Base-by-base conservation (phyloP, 352 stramenopile genomes). In the Halophytophthora polymorphica region DNA sequence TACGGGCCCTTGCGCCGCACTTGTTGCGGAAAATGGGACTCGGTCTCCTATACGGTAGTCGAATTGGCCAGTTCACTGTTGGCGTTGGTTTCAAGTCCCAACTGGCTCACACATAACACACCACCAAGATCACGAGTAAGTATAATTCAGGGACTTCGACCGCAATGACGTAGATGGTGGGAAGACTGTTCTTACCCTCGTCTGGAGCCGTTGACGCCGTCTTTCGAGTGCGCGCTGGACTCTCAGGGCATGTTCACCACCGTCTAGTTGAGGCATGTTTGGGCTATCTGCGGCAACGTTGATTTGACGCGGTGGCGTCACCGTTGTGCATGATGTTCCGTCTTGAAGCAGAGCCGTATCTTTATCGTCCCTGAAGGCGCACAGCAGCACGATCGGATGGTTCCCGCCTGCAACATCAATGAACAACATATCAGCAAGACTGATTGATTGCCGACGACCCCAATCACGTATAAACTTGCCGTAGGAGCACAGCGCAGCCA, bases 401-500 rank as follows among this genome's bases (percentile, higher is more conserved):
- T 72, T 78, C 6, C 61, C 62, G n/a, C 73, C 71, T 83, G 21
- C 21, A 63, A 8, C 18, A 48, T 35, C 7, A 52, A 44, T 28
- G 48, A 28, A 29, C 6, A 23, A 12, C 52, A 2, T 14, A 21
- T 5, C 23, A 18, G 22, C 8, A 25, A 15, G 7, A 36, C 5
- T 4, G 3, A 21, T 15, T 19, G 25, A 29, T 45, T 22, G 7
- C n/a, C 14, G 8, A 15, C 6, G 3, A 45, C 4, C 31, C 12
- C 50, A 31, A 17, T 35, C 33, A 40, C 23, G 33, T 13, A 13
- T 19, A n/a, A 22, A 29, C 46, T 45, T 58, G 73, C 82, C 75
- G 35, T 86, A 88, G 22, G 69, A 81, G 29, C 66, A 78, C 29
- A 89, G 51, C 28, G 82, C 82, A 22, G 77, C 69, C 45, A 92